Base-by-base conservation (phyloP, 805 yeast species). In the Spathaspora girioi region DNA sequence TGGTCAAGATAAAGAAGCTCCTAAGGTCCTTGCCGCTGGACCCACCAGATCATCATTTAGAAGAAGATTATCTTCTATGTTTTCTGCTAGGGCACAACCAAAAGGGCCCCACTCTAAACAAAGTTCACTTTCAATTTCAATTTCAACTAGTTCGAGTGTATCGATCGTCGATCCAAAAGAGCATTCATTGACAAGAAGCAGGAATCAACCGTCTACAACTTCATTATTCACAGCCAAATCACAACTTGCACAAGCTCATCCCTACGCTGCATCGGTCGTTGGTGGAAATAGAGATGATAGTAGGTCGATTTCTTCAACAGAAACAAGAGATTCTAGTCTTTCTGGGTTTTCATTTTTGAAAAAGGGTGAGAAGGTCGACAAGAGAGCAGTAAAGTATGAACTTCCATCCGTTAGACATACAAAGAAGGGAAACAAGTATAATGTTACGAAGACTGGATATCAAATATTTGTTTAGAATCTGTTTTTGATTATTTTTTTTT, bases 331-430 rank as follows among this genome's bases (percentile, higher is more conserved):
- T 18, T 59, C 67, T 9, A 40, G 50, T n/a, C 35, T 58, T 27
- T 58, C 64, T 17, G 67, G 67, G n/a, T 65, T 65, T 43, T 60
- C 69, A 17, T 56, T 66, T 54, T 54, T 64, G 48, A 53, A 46
- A 18, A 52, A 49, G 43, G 52, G 46, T 41, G 49, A 47, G 9
- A 43, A 44, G 11, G 45, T n/a, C n/a, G n/a, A n/a, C n/a, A n/a
- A n/a, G n/a, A n/a, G 44, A 38, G 17, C n/a, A 11, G 9, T 47
- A 2, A 35, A 43, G 15, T 51, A 35, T 49, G 49, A 46, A 26
- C 49, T 50, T 18, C 49, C 52, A 45, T 27, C 41, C 12, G 32
- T 35, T 26, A 50, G 48, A 46, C 50, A 50, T 10, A 48, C 51
- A 15, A 52, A 49, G 45, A 46, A 38, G 38, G 59, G 54, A 23